phyloP scores from a whole-genome alignment of 2,329 filamentous ascomycete genomes.

The Penicillium brevicompactum region DNA sequence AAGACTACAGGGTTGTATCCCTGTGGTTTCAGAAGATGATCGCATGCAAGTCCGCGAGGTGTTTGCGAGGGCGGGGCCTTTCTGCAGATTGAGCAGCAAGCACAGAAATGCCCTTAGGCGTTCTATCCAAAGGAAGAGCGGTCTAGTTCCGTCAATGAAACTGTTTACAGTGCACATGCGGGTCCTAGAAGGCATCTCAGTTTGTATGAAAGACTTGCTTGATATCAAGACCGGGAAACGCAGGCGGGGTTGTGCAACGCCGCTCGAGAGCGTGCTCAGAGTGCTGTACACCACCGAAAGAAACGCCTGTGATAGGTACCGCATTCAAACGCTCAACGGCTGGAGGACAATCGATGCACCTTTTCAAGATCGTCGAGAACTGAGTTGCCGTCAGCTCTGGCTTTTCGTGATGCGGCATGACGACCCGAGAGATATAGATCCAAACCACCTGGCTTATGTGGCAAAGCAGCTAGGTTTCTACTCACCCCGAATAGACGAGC shows the following conservation, averaged over 20 bases:
- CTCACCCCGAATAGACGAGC: background rate
- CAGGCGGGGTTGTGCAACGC: background rate
- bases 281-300: background rate
- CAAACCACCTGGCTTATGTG: background rate
- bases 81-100: background rate
- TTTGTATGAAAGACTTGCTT: background rate
- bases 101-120: background rate
- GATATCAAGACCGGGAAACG: background rate
- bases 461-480: background rate
- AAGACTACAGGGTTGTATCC: background rate
- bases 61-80: background rate
- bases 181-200: background rate
- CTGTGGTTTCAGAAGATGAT: background rate
- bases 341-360: background rate
- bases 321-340: background rate
- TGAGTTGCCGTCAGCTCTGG: conserved; percentile 3
- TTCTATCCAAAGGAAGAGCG: background rate
- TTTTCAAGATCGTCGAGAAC: conserved; percentile 1
- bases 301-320: background rate
- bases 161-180: background rate
- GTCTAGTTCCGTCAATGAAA: background rate
- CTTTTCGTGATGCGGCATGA: background rate
- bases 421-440: background rate
- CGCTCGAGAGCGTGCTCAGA: background rate
- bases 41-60: background rate